Evolutionary conservation across 371 early-diverging fungal species (phyloP).

Genomic region (Paraphysoderma sedebokerense): DNA sequence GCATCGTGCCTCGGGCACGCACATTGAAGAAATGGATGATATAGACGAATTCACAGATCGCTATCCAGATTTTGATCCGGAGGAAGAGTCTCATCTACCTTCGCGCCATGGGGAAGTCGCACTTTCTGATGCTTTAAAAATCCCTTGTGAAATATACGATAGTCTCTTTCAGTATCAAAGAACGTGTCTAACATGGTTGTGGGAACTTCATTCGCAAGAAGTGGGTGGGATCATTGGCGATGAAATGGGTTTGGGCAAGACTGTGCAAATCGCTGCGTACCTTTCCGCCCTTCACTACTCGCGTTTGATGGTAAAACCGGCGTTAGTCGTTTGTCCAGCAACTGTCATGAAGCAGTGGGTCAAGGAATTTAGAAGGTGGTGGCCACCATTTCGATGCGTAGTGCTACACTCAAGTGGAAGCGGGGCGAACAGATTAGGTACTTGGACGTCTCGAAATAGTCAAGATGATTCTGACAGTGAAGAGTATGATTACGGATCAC

Average conservation of each 20-base stretch:
- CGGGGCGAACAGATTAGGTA: too few relatives aligned
- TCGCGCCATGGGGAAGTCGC: too few relatives aligned
- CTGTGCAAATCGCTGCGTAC: slow-evolving; percentile 80
- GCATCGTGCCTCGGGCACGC: too few relatives aligned
- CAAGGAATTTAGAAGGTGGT: slow-evolving; percentile 87
- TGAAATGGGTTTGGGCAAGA: slow-evolving; percentile 83
- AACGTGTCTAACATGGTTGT: slow-evolving; percentile 82
- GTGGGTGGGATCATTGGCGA: slow-evolving; percentile 95
- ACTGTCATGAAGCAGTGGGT: slow-evolving; percentile 95
- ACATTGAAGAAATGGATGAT: too few relatives aligned
- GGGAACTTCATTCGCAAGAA: slow-evolving; percentile 68
- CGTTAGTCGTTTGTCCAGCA: slow-evolving; percentile 83
- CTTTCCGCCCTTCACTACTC: slow-evolving; percentile 51
- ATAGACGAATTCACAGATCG: too few relatives aligned
- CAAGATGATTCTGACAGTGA: too few relatives aligned
- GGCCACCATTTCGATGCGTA: slow-evolving; percentile 79
- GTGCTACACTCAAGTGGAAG: slow-evolving; percentile 74
- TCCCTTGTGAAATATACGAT: slow-evolving; percentile 75
- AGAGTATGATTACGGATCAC: too few relatives aligned
- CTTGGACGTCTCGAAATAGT: too few relatives aligned
- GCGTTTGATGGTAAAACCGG: slow-evolving; percentile 26
- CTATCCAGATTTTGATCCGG: too few relatives aligned
- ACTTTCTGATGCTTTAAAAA: too few relatives aligned
- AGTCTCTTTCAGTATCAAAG: slow-evolving; percentile 85
- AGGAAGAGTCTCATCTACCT: too few relatives aligned